Evolutionary conservation across 1,139 yeast species (phyloP), one percentile per base, ranked within the genome.

Genomic region (Insectozyma bohioensis): DNA sequence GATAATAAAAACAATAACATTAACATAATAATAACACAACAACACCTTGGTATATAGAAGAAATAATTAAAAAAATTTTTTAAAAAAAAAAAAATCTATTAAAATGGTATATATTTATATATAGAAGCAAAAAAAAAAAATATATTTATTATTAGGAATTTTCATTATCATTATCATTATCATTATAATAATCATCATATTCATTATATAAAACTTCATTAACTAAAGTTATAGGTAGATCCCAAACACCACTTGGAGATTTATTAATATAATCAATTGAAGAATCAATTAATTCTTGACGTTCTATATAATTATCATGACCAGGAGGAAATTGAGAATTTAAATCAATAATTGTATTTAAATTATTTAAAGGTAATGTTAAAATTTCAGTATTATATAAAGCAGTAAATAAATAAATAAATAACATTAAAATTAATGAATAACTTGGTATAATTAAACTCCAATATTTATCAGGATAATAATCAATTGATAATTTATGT

Each of bases 401-500:
- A 0, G 81, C 80, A 35, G 88, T 58, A 3, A 80, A 85, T 4
- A 85, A 63, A 54, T 88, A 90, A 0, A 73, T 72, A 50, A 78
- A 87, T 7, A 80, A 59, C 85, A 90, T 78, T 11, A 71, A 56
- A 68, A 86, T 77, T 24, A 90, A 61, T 6, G 81, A 67, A 47
- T 75, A 82, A 4, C 83, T 65, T 1, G 95, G 95, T 1, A 85
- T 55, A 0, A 88, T 85, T 31, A 82, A 51, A 2, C 92, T 81
- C 96, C 96, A 87, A 81, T 92, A 86, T 45, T 87, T 67, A 20
- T 87, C 83, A 0, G 95, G 95, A 46, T 80, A 84, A 56, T 85
- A 87, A 46, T 77, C 72, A 10, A 87, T 74, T 2, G 81, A 77
- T 13, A 83, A 41, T 37, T 52, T 47, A 33, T 75, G 63, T 16